phyloP scores from a whole-genome alignment of 129 eudicot genomes.

The Tagetes patula region DNA sequence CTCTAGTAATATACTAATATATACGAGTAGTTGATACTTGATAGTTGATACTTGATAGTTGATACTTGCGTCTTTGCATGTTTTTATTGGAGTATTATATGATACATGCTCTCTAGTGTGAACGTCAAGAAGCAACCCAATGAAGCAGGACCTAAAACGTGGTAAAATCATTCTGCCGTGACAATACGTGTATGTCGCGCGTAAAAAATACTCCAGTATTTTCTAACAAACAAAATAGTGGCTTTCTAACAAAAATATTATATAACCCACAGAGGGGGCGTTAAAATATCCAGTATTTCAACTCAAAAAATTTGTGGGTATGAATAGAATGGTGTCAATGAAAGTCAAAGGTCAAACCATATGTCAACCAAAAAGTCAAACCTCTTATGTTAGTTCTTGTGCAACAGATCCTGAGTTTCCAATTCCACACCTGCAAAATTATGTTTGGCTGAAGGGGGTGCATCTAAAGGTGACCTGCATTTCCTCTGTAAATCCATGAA shows the following conservation, averaged over 20 bases:
- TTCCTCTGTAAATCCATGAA: slow-evolving; percentile 9
- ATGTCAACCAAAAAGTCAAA: slow-evolving; percentile 10
- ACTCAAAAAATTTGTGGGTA: neutral
- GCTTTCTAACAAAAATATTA: neutral
- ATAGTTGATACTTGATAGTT: too few relatives aligned
- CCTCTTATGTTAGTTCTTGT: neutral
- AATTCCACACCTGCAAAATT: neutral
- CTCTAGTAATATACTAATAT: too few relatives aligned
- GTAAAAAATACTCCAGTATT: too few relatives aligned
- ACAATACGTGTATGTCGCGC: too few relatives aligned
- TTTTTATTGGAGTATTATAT: too few relatives aligned
- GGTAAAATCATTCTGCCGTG: too few relatives aligned
- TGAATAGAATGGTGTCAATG: neutral
- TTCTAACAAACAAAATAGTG: too few relatives aligned
- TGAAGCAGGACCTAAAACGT: too few relatives aligned
- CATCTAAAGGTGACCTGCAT: slow-evolving; percentile 7
- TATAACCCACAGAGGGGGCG: slow-evolving; percentile 20
- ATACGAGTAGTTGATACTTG: too few relatives aligned
- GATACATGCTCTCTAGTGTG: too few relatives aligned
- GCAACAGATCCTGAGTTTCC: slow-evolving; percentile 9
- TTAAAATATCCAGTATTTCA: slow-evolving; percentile 14
- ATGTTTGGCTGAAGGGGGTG: slow-evolving; percentile 8
- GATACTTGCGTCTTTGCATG: too few relatives aligned
- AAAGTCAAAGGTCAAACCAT: neutral
- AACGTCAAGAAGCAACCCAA: too few relatives aligned